Conservation (phyloP, 208 protist species). For the Zelonia costaricensis region DNA sequence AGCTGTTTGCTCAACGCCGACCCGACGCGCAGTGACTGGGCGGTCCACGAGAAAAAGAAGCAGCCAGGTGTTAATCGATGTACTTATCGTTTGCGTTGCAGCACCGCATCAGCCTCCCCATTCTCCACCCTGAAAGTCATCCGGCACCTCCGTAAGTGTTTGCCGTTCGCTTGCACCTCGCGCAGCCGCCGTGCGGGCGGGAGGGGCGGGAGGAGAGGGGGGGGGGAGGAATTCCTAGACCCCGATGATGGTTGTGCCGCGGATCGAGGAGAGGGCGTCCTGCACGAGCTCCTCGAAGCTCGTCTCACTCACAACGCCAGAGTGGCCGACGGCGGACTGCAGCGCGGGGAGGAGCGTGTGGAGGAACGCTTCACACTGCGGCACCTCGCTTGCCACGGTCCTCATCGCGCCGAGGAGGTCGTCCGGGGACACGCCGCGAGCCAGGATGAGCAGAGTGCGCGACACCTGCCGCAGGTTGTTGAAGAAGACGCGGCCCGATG, state of each 20-base stretch:
- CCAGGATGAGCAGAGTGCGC: conserved; percentile 23
- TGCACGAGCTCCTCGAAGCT: conserved; percentile 41
- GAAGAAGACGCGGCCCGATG: conserved; percentile 26
- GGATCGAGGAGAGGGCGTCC: conserved; percentile 35
- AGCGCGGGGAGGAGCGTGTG: conserved; percentile 26
- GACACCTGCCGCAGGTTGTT: conserved; percentile 34
- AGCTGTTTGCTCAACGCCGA: no score
- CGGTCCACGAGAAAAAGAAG: no score
- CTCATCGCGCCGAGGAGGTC: conserved; percentile 15
- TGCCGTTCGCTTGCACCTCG: no score
- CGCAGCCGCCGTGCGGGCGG: no score
- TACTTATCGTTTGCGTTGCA: no score
- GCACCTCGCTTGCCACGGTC: conserved; percentile 15
- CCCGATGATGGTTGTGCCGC: conserved; percentile 33
- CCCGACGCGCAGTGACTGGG: no score
- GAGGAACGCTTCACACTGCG: conserved; percentile 19
- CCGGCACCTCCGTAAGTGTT: no score
- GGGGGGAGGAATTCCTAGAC: not conserved
- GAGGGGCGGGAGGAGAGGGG: no score
- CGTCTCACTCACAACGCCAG: conserved; percentile 5
- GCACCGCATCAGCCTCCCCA: no score
- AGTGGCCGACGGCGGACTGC: conserved; percentile 5
- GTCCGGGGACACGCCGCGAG: conserved; percentile 11
- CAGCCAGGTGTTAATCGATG: no score
- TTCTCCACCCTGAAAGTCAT: no score